Percentiles rank a stretch among this genome's conserved stretches.
phyloP scores from a whole-genome alignment of 768 basidiomycete species.

The Lactarius deliciosus region DNA sequence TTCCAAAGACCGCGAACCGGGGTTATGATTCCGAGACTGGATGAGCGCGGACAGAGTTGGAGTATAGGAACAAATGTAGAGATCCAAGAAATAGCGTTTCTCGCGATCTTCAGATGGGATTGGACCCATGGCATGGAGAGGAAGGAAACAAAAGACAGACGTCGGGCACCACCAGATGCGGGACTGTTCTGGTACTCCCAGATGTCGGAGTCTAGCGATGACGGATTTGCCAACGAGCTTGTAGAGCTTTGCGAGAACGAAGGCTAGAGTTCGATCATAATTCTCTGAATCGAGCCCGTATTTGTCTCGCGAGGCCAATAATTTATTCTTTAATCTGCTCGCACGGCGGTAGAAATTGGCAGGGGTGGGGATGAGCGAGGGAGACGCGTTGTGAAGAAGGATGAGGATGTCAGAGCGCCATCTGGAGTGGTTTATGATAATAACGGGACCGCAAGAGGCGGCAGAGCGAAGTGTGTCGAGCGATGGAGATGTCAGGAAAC shows the following conservation, averaged over 20 bases:
- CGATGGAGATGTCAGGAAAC: not conserved
- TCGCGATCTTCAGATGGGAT: constrained; percentile 3
- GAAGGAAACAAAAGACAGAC: constrained; percentile 20
- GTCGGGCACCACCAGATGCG: constrained; percentile 27
- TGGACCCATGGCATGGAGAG: constrained; percentile 24
- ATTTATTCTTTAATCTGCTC: not conserved
- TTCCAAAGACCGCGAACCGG: not conserved
- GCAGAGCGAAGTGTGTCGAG: constrained; percentile 4
- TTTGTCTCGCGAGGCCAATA: not conserved
- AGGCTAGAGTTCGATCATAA: not conserved
- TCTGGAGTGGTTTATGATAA: constrained; percentile 13
- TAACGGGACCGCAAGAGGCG: constrained; percentile 7
- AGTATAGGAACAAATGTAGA: constrained; percentile 14
- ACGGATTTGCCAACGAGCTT: constrained; percentile 9
- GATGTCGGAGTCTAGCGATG: not conserved
- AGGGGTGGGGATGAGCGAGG: not conserved
- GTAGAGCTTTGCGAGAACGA: constrained; percentile 13
- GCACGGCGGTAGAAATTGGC: constrained; percentile 4
- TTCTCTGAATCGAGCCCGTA: not conserved
- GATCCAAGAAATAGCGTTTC: not conserved
- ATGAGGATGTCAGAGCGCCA: constrained; percentile 18
- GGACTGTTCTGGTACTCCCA: constrained; percentile 3
- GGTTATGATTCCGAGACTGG: not conserved
- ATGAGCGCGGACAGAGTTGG: not conserved
- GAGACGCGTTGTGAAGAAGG: not conserved